These are phyloP conservation scores for Rhizophagus clarus DNA, from an alignment of 192 early-diverging fungal species.

Conservation along the genomic window DNA sequence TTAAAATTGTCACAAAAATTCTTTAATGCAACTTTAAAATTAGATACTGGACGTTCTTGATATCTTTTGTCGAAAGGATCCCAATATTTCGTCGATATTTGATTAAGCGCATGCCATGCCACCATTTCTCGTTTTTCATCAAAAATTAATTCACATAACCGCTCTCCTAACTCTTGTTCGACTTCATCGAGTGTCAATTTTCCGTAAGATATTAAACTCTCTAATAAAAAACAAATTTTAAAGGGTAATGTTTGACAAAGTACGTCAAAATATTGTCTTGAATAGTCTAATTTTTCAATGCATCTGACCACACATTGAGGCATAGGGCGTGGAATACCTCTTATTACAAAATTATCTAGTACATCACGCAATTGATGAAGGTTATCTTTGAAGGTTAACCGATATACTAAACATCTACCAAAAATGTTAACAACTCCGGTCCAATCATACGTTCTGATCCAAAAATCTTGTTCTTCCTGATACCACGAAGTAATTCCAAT, in stretches of 20 bases:
- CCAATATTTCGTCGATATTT: constrained; percentile 3
- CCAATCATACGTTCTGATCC: constrained; percentile 18
- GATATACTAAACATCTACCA: constrained; percentile 14
- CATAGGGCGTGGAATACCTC: neutral
- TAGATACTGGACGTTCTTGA: neutral
- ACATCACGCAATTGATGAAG: neutral
- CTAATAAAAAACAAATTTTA: constrained; percentile 2
- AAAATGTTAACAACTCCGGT: neutral
- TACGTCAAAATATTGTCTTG: neutral
- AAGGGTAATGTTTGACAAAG: neutral
- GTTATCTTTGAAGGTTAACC: neutral
- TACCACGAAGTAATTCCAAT: no score
- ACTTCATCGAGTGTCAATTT: neutral
- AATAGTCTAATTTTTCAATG: neutral
- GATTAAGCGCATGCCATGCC: constrained; percentile 10
- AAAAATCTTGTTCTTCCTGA: neutral
- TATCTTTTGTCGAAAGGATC: constrained; percentile 4
- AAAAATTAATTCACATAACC: neutral
- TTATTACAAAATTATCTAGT: neutral
- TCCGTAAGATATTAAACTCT: neutral
- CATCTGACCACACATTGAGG: neutral
- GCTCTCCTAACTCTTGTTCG: neutral
- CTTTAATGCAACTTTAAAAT: neutral
- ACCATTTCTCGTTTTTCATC: neutral
- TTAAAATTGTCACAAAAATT: neutral